A percentile compares a stretch with the other conserved stretches of the same genome.
These are phyloP conservation scores for Inga laurina DNA, from an alignment of 306 rosid genomes.

Conservation along the genomic window DNA sequence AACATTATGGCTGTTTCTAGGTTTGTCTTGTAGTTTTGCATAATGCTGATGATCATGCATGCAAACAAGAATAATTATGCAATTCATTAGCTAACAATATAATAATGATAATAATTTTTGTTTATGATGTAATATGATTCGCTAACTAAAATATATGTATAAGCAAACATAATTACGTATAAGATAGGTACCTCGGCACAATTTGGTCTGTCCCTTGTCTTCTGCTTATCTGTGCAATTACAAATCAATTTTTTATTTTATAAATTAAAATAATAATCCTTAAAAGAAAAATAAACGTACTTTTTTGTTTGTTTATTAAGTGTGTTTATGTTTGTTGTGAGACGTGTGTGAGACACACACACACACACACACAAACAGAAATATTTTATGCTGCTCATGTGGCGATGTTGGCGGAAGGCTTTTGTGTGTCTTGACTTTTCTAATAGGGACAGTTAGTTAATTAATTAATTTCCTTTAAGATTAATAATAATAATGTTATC, in stretches of 20 bases:
- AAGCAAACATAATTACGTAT: constrained; percentile 2
- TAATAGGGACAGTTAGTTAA: neutral
- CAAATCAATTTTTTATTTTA: neutral
- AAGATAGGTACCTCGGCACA: neutral
- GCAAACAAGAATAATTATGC: neutral
- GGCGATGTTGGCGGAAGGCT: constrained; percentile 1
- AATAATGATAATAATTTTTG: neutral
- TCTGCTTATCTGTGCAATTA: neutral
- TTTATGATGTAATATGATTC: neutral
- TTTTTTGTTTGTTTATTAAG: neutral
- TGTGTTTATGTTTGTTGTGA: neutral
- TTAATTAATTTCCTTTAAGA: neutral
- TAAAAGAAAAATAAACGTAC: neutral
- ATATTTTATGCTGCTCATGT: neutral
- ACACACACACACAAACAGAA: neutral
- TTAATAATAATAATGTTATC: neutral
- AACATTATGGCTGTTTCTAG: neutral
- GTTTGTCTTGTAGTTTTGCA: neutral
- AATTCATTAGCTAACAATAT: neutral
- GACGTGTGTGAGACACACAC: neutral
- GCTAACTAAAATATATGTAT: neutral
- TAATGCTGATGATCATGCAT: neutral
- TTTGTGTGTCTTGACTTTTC: neutral
- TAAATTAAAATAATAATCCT: neutral
- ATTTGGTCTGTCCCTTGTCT: constrained; percentile 10